Evolutionary conservation across 805 yeast species (phyloP).

Genomic region (Pichia nakasei): DNA sequence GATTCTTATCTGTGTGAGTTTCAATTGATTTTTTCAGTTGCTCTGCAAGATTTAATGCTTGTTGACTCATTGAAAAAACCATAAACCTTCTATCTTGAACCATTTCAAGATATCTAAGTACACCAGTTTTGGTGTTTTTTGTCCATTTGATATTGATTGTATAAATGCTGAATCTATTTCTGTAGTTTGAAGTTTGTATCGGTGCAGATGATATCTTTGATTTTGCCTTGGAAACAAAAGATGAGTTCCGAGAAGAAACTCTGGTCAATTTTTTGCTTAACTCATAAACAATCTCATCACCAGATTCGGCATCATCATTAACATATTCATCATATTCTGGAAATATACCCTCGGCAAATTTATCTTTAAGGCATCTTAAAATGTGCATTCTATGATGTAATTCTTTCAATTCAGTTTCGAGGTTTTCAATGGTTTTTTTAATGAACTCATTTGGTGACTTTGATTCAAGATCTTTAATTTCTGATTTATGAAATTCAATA

Average conservation of each 20-base stretch:
- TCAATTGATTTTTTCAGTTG: constrained; percentile 10
- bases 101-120: constrained; percentile 44
- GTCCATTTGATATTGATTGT: constrained; percentile 74
- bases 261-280: constrained; percentile 4
- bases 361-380: constrained; percentile 16
- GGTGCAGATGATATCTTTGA: constrained; percentile 15
- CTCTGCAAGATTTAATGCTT: constrained; percentile 25
- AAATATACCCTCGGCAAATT: constrained; percentile 19
- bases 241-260: constrained; percentile 12
- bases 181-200: constrained; percentile 27
- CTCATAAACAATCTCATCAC: constrained; percentile 14
- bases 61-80: constrained; percentile 24
- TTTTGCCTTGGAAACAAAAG: constrained; percentile 13
- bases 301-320: constrained; percentile 16
- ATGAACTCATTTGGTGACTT: constrained; percentile 6
- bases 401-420: constrained; percentile 22
- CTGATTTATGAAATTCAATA: constrained; percentile 23
- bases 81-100: constrained; percentile 20
- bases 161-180: constrained; percentile 70
- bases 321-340: constrained; percentile 21
- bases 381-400: constrained; percentile 25
- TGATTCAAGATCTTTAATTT: constrained; percentile 16
- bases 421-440: constrained; percentile 13
- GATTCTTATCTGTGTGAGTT: neutral
- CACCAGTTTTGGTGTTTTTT: constrained; percentile 50